Evolutionary conservation across 495 filamentous ascomycete species (phyloP), one percentile per base, ranked within the genome.

Genomic region (Lasiosphaeris hirsuta): DNA sequence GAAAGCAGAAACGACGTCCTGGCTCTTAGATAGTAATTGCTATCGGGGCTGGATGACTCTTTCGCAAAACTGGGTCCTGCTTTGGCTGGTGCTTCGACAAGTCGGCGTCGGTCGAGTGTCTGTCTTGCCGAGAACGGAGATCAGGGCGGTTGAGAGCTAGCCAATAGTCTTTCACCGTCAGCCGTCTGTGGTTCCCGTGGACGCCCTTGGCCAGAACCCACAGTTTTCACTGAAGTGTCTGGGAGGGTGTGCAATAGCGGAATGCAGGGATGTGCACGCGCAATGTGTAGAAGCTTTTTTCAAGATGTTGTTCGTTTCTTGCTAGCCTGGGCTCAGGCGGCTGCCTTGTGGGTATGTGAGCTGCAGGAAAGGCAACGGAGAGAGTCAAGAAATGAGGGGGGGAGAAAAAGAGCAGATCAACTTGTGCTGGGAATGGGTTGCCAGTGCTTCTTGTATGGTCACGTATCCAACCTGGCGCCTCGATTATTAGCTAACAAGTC

Each of bases 101-200:
- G 36, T 43, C 36, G 19, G 49, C 18, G 13, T n/a, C 23, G 51
- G 19, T 57, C 49, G 46, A 62, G 41, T 37, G 42, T 59, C 49
- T 62, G 42, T 23, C 19, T 54, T 61, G 59, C 69, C 69, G 69
- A 68, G 67, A 71, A 67, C 69, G 67, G 69, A 71, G 69, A 71
- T 65, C 66, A 56, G 57, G 56, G 48, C 56, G 51, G 40, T 52
- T 43, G 47, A 23, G 30, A 30, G 2, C 36, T 39, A 57, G 50
- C 69, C 69, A 71, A 71, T 71, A 60, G 59, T 71, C 66, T 69
- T 69, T 71, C 62, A 71, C 68, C 46, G 62, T 64, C 54, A 10
- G 44, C n/a, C 34, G 41, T 54, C 11, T 13, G 18, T 17, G 54
- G 35, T 48, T 51, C 10, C 46, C 30, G 9, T 10, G 53, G 43